These are phyloP conservation scores for Reutealis trisperma DNA, from an alignment of 345 rosid species.

Conservation along the genomic window DNA sequence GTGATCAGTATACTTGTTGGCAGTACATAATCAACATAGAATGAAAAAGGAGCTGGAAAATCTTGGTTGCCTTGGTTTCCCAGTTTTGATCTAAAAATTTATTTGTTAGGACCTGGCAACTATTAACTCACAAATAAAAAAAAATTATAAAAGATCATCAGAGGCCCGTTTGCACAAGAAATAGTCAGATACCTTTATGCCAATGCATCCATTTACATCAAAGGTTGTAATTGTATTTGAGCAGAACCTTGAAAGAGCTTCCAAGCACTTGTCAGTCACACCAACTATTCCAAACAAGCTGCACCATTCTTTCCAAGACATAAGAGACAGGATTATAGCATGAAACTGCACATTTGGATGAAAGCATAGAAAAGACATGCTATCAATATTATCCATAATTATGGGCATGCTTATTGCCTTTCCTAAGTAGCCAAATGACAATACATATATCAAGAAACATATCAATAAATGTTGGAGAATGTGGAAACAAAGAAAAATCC, in stretches of 20 bases:
- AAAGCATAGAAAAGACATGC: neutral
- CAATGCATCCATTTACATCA: conserved; percentile 89
- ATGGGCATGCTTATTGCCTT: neutral
- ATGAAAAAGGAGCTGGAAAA: neutral
- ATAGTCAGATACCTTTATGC: conserved; percentile 63
- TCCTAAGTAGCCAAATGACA: too few species aligned
- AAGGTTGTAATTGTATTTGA: conserved; percentile 71
- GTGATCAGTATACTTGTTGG: neutral
- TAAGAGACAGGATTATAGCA: conserved; percentile 20
- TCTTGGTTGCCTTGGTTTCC: neutral
- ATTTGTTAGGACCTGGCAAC: neutral
- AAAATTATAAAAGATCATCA: neutral
- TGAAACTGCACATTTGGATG: neutral
- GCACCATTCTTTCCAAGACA: conserved; percentile 29
- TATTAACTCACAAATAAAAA: conserved; percentile 4
- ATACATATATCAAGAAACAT: too few species aligned
- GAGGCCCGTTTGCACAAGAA: neutral
- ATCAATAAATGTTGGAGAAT: too few species aligned
- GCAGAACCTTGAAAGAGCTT: conserved; percentile 69
- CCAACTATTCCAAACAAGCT: conserved; percentile 96
- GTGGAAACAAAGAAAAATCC: too few species aligned
- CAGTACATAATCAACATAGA: neutral
- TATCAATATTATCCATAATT: neutral
- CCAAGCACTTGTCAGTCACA: conserved; percentile 79
- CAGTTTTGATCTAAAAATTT: conserved; percentile 3